phyloP scores from a whole-genome alignment of 495 filamentous ascomycete genomes.

The Aeminium ludgeri region DNA sequence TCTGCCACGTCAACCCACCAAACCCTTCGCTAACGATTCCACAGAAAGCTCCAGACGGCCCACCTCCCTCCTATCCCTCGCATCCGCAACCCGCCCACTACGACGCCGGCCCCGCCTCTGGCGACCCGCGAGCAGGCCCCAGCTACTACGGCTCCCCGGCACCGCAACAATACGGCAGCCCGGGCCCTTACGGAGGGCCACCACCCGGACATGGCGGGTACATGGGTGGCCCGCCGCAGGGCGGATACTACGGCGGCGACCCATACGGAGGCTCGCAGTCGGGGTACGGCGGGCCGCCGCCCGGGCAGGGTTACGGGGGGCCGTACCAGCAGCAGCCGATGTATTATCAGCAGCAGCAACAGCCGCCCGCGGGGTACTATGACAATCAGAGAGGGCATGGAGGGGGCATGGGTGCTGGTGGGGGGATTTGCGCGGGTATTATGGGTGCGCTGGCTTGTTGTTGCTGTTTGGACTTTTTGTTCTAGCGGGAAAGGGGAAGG shows the following conservation, averaged over 20 bases:
- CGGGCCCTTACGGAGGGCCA: conserved; percentile 2
- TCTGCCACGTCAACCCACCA: neutral
- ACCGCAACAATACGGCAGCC: conserved; percentile 4
- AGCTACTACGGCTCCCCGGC: conserved; percentile 5
- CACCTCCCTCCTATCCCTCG: conserved; percentile 13
- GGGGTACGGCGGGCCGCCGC: conserved; percentile 5
- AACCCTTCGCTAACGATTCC: neutral
- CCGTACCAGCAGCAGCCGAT: conserved; percentile 8
- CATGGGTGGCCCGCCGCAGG: no score
- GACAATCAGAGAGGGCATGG: conserved; percentile 3
- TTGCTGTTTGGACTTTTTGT: conserved; percentile 29
- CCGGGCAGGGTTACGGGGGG: conserved; percentile 6
- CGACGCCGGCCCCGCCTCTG: conserved; percentile 12
- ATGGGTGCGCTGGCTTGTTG: conserved; percentile 25
- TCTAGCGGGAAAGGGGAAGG: conserved; percentile 12
- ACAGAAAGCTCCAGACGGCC: conserved; percentile 9
- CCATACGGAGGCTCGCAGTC: no score
- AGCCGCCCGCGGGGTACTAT: conserved; percentile 8
- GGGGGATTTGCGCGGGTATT: conserved; percentile 22
- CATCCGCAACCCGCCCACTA: conserved; percentile 18
- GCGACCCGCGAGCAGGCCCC: conserved; percentile 4
- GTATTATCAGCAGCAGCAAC: conserved; percentile 9
- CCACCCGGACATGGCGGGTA: neutral
- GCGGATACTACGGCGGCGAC: no score
- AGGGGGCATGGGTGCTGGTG: conserved; percentile 9